phyloP scores from a whole-genome alignment of 2,329 filamentous ascomycete genomes.

The Penicillium digitatum region DNA sequence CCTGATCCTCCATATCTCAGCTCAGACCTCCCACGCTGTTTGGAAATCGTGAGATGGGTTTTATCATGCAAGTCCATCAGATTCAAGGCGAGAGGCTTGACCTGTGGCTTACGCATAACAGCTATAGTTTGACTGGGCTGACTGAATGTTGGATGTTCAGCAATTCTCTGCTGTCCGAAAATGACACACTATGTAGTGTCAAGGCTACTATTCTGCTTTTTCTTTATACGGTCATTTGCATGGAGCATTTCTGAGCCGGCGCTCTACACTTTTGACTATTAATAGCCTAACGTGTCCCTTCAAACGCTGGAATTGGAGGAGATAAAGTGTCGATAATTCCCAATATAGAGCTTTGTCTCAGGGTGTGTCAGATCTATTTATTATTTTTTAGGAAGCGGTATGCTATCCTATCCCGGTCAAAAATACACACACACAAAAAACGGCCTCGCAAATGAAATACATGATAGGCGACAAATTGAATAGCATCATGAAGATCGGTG shows the following conservation, averaged over 20 bases:
- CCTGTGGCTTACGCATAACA: background rate
- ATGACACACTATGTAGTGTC: too few relatives aligned
- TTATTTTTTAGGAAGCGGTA: too few relatives aligned
- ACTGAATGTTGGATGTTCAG: background rate
- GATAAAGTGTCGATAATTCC: background rate
- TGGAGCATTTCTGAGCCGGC: background rate
- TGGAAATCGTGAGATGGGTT: slow-evolving; percentile 14
- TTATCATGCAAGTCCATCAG: slow-evolving; percentile 10
- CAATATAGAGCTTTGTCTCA: background rate
- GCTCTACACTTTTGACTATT: background rate
- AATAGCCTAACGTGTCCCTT: background rate
- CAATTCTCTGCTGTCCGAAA: background rate
- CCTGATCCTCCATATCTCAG: slow-evolving; percentile 2
- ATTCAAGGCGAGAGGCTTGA: background rate
- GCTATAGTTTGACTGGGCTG: background rate
- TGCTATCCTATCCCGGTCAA: background rate
- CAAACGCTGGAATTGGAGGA: background rate
- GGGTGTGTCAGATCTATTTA: background rate
- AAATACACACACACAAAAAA: background rate
- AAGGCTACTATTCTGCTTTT: background rate
- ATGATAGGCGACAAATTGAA: too few relatives aligned
- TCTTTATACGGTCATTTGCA: background rate
- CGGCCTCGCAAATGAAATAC: background rate
- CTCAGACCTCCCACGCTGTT: slow-evolving; percentile 7
- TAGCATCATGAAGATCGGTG: background rate